Conservation (phyloP, 2,329 filamentous ascomycete genomes). For the Diaporthe sp. region DNA sequence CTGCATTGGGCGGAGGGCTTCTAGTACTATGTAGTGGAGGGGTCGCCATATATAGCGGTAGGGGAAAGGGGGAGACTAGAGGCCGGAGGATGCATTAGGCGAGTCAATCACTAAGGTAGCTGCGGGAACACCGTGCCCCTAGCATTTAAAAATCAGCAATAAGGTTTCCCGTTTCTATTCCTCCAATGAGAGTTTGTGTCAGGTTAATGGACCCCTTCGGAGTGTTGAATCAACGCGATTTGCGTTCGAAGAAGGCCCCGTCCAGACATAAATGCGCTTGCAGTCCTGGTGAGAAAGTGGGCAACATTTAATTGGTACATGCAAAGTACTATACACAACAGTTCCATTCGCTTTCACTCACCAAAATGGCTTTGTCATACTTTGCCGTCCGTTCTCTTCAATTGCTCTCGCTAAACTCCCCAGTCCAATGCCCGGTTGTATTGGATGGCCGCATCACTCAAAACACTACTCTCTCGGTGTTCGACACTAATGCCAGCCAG, state of each 20-base stretch:
- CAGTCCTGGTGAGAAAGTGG: too few relatives aligned
- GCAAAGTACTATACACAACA: not conserved
- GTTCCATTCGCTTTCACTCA: not conserved
- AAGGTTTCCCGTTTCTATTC: constrained; percentile 11
- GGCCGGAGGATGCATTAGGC: not conserved
- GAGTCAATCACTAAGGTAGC: not conserved
- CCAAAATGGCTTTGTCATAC: constrained; percentile 13
- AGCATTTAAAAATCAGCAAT: not conserved
- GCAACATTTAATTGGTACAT: not conserved
- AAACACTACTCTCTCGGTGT: not conserved
- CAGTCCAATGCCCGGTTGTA: constrained; percentile 1
- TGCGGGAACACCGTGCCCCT: constrained; percentile 3
- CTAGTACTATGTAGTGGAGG: too few relatives aligned
- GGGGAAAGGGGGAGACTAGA: not conserved
- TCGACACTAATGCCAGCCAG: not conserved
- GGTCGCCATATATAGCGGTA: not conserved
- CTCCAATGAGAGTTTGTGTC: constrained; percentile 15
- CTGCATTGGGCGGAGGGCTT: not conserved
- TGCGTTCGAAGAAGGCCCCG: not conserved
- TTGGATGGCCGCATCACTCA: constrained; percentile 4
- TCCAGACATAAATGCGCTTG: not conserved
- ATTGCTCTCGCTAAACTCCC: not conserved
- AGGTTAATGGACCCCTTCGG: not conserved
- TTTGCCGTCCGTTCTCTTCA: constrained; percentile 23
- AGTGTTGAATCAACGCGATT: not conserved